Percentiles rank a stretch among this genome's conserved stretches.
These are phyloP conservation scores for Coemansia sp. DNA, from an alignment of 192 early-diverging fungal species.

Conservation along the genomic window DNA sequence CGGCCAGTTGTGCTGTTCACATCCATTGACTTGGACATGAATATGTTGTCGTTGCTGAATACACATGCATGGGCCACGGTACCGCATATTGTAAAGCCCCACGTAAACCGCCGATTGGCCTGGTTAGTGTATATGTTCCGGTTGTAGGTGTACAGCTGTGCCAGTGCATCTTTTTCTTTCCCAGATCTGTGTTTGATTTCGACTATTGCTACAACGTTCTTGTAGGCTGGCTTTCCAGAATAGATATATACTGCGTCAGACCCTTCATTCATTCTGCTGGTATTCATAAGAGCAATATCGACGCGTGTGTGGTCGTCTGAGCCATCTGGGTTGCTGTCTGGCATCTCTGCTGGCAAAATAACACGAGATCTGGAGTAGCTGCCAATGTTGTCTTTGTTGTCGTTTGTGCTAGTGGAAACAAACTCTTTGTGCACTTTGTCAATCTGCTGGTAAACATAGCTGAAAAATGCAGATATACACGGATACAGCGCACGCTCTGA, in stretches of 20 bases:
- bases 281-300: constrained; percentile 7
- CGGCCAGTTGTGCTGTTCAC: neutral
- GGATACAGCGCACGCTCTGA: constrained; percentile 5
- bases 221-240: neutral
- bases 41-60: neutral
- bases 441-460: constrained; percentile 4
- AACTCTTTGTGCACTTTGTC: neutral
- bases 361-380: neutral
- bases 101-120: constrained; percentile 13
- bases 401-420: neutral
- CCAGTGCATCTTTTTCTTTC: neutral
- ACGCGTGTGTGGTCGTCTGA: constrained; percentile 5
- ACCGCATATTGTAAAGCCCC: constrained; percentile 23
- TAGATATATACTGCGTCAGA: neutral
- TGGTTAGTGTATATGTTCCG: constrained; percentile 12
- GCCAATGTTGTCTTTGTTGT: neutral
- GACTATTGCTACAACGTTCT: neutral
- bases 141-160: constrained; percentile 11
- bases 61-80: constrained; percentile 2
- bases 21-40: constrained; percentile 15
- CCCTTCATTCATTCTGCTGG: neutral
- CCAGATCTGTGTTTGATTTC: neutral
- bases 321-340: constrained; percentile 1
- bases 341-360: neutral
- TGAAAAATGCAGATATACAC: neutral